These are phyloP conservation scores for Sequoia sempervirens DNA, from an alignment of 75 land plant genomes.

Conservation along the genomic window DNA sequence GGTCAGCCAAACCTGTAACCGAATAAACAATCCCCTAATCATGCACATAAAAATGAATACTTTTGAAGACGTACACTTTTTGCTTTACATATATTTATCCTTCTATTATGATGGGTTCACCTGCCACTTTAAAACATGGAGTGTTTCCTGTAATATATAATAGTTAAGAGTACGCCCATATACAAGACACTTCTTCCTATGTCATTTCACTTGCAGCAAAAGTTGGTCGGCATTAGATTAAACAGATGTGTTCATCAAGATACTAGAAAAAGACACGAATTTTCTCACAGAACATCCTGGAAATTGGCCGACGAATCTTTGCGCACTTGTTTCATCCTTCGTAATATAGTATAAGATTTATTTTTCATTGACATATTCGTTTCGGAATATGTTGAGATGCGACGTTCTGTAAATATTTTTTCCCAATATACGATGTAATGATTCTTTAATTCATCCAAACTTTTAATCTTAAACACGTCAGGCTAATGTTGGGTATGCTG, in stretches of 20 bases:
- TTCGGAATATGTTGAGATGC: not conserved
- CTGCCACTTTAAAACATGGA: too few species aligned
- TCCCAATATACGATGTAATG: too few species aligned
- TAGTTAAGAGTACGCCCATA: too few species aligned
- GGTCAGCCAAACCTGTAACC: too few species aligned
- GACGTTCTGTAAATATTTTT: not conserved
- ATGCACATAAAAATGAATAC: too few species aligned
- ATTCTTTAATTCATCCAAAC: not conserved
- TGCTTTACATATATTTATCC: too few species aligned
- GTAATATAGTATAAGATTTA: not conserved
- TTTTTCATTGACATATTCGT: not conserved
- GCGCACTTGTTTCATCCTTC: not conserved
- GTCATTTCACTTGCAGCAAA: not conserved
- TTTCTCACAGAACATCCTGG: not conserved
- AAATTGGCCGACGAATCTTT: not conserved
- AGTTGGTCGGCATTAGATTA: constrained; percentile 5
- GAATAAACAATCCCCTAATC: too few species aligned
- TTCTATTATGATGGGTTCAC: too few species aligned
- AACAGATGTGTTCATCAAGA: not conserved
- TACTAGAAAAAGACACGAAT: not conserved
- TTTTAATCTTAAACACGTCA: not conserved
- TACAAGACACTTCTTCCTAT: constrained; percentile 12
- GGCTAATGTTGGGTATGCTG: not conserved
- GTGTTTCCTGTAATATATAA: too few species aligned
- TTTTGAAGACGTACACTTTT: too few species aligned